These are phyloP conservation scores for Penicillium herquei DNA, from an alignment of 495 filamentous ascomycete species.

Conservation along the genomic window DNA sequence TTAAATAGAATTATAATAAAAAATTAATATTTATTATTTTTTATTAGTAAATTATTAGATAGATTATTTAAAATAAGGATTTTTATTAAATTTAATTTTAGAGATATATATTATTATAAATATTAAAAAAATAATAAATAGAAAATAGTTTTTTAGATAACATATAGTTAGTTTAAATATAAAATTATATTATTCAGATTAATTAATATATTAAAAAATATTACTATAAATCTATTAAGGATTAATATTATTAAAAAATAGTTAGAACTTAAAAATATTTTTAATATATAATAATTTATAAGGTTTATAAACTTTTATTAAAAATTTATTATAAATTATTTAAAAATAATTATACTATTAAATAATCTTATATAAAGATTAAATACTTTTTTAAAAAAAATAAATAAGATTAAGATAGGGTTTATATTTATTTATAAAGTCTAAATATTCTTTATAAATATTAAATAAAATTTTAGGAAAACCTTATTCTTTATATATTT, in stretches of 20 bases:
- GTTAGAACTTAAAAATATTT: background rate
- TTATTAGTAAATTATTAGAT: too few relatives aligned
- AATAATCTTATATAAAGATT: background rate
- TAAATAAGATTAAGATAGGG: background rate
- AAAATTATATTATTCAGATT: background rate
- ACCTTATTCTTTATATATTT: background rate
- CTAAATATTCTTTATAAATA: background rate
- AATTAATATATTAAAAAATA: background rate
- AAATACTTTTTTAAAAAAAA: background rate
- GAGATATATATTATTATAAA: too few relatives aligned
- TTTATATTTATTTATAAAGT: background rate
- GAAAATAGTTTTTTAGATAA: background rate
- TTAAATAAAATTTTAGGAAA: background rate
- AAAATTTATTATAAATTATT: background rate
- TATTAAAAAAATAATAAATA: background rate
- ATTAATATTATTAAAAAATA: background rate
- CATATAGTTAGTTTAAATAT: background rate
- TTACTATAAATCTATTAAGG: background rate
- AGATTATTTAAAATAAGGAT: too few relatives aligned
- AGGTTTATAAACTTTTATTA: slow-evolving; percentile 1
- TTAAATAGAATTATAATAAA: too few relatives aligned
- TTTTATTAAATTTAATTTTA: too few relatives aligned
- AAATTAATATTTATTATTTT: too few relatives aligned
- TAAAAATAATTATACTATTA: background rate
- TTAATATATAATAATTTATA: slow-evolving; percentile 2